Conservation (phyloP, 2,329 filamentous ascomycete species). For the Calcarisporium arbuscula region DNA sequence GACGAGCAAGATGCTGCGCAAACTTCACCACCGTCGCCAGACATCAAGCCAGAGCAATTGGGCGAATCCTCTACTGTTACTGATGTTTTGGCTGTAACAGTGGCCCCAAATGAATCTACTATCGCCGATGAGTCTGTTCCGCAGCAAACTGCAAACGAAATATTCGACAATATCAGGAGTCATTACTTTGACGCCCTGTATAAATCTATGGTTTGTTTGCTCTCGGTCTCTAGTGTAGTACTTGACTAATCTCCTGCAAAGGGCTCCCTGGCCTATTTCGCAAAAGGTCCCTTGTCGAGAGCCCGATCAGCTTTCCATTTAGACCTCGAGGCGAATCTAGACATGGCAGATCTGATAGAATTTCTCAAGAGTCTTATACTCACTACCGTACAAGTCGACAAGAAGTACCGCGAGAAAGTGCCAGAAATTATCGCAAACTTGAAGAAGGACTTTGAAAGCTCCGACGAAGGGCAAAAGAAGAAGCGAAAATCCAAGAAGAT, state of each 20-base stretch:
- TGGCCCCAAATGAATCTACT: too few species aligned
- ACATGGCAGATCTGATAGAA: conserved; percentile 56
- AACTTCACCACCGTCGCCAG: conserved; percentile 15
- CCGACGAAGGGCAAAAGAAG: conserved; percentile 38
- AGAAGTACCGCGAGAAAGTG: conserved; percentile 70
- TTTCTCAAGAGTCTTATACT: conserved; percentile 67
- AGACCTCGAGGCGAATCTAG: conserved; percentile 52
- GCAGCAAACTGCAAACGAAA: conserved; percentile 40
- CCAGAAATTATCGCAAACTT: conserved; percentile 54
- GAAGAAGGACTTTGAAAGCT: conserved; percentile 50
- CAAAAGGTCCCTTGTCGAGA: conserved; percentile 72
- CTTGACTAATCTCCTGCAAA: conserved; percentile 24
- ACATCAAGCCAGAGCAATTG: conserved; percentile 14
- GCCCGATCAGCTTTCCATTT: conserved; percentile 65
- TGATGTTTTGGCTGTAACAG: too few species aligned
- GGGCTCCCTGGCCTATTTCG: conserved; percentile 77
- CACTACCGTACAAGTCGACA: conserved; percentile 63
- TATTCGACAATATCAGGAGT: conserved; percentile 51
- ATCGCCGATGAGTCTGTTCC: conserved; percentile 8
- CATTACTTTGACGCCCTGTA: conserved; percentile 57
- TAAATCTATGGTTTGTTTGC: conserved; percentile 49
- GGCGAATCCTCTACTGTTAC: too few species aligned
- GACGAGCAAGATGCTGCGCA: conserved; percentile 10
- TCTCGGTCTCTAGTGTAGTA: conserved; percentile 21
- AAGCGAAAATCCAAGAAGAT: conserved; percentile 56